phyloP scores from a whole-genome alignment of 2,329 filamentous ascomycete species.

The Fusarium gaditjirri region DNA sequence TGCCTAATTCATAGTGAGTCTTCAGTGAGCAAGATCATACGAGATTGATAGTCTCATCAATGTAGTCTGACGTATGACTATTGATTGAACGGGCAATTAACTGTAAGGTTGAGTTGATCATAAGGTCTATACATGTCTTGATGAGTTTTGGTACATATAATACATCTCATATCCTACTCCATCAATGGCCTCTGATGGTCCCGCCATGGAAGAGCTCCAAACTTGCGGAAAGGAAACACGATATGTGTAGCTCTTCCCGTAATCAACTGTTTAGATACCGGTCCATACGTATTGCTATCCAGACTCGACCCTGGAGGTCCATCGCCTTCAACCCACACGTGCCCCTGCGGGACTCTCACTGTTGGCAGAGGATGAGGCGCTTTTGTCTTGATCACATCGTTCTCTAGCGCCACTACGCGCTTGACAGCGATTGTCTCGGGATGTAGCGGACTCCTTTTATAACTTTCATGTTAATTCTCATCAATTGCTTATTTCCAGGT shows the following conservation, averaged over 20 bases:
- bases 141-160: not conserved
- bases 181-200: conserved; percentile 55
- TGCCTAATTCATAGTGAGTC: not conserved
- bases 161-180: conserved; percentile 9
- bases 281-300: conserved; percentile 93
- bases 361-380: conserved; percentile 66
- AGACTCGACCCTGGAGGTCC: conserved; percentile 74
- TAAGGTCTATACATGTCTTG: not conserved
- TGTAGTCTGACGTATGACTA: not conserved
- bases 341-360: conserved; percentile 79
- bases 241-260: conserved; percentile 79
- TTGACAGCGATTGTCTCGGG: conserved; percentile 81
- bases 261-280: conserved; percentile 79
- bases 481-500: not conserved
- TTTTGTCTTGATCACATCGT: conserved; percentile 78
- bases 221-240: conserved; percentile 73
- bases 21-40: conserved; percentile 3
- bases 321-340: conserved; percentile 97
- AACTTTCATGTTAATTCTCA: conserved; percentile 6
- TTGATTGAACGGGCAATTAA: not conserved
- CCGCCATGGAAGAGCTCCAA: conserved; percentile 68
- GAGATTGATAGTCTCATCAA: not conserved
- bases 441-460: conserved; percentile 72
- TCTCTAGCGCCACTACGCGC: conserved; percentile 81
- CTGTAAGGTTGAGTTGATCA: not conserved